Base-by-base conservation (phyloP, 2,329 filamentous ascomycete genomes). In the Cladophialophora immunda region DNA sequence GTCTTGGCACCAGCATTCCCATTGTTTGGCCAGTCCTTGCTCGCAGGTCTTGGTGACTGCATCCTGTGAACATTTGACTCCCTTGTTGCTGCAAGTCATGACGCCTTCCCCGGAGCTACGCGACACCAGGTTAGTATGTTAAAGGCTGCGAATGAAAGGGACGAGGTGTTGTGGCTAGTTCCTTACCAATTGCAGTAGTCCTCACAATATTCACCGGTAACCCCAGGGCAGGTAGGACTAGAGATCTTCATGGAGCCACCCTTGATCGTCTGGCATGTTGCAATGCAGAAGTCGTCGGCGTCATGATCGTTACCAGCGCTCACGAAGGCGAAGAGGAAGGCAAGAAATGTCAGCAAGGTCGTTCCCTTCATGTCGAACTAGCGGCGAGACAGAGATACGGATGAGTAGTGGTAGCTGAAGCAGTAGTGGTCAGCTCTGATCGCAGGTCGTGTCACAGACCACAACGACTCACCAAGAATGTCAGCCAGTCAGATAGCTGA, bases 1-100 rank as follows among this genome's bases (percentile, higher is more conserved):
- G 13, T 55, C 32, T 36, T 55, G 53, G 53, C 53, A 55, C 53
- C 53, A 55, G 27, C 53, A 55, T 13, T 55, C 53, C 53, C 53
- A 55, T 13, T 55, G 53, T n/a, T 9, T 15, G 3, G 27, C n/a
- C 53, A 55, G 29, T 30, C 53, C 53, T 32, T 30, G n/a, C 17
- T 30, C 17, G 53, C 53, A 55, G 9, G 32, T 55, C 15, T 55
- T 55, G 53, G 27, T 32, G 7, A 55, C 53, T 9, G 53, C 53
- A 15, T 55, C 53, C 15, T n/a, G 8, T 1, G 53, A 27, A n/a
- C 53, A 55, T 11, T 30, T 30, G 17, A 55, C 2, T 32, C 19
- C 53, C 25, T 55, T 32, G 53, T 55, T 55, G 53, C n/a, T 13
- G 32, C 53, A 55, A 30, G 53, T 55, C 53, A 55, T 55, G 5